A percentile compares a stretch with the other conserved stretches of the same genome.
These are phyloP conservation scores for Sicyos baderoa DNA, from an alignment of 306 rosid species.

Conservation along the genomic window DNA sequence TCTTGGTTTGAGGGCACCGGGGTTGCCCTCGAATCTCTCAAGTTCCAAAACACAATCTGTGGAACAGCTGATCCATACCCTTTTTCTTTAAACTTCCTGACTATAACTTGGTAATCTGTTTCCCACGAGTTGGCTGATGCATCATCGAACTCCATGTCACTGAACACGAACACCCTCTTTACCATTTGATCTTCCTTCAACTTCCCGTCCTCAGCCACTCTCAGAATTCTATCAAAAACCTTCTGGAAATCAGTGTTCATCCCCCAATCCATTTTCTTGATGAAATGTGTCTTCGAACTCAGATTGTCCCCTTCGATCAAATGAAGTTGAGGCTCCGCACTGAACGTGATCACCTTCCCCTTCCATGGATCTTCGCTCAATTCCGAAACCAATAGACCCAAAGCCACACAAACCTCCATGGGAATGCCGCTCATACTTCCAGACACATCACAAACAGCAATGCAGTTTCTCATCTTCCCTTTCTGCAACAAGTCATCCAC, in stretches of 20 bases:
- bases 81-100: constrained; percentile 19
- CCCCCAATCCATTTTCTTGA: constrained; percentile 21
- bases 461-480: constrained; percentile 29
- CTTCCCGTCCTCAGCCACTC: constrained; percentile 26
- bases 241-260: constrained; percentile 28
- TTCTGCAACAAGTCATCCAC: constrained; percentile 28
- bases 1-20: constrained; percentile 16
- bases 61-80: constrained; percentile 26
- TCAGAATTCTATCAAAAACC: constrained; percentile 33
- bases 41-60: constrained; percentile 37
- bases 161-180: constrained; percentile 29
- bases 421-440: constrained; percentile 28
- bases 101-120: constrained; percentile 26
- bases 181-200: constrained; percentile 31
- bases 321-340: constrained; percentile 25
- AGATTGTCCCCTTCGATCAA: constrained; percentile 25
- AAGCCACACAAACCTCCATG: constrained; percentile 32
- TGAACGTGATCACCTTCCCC: constrained; percentile 34
- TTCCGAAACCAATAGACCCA: constrained; percentile 34
- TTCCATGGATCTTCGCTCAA: constrained; percentile 40
- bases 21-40: constrained; percentile 22
- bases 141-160: constrained; percentile 39
- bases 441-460: constrained; percentile 36
- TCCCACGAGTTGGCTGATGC: constrained; percentile 24
- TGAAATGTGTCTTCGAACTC: constrained; percentile 16